Percentiles rank a stretch among this genome's conserved stretches.
These are phyloP conservation scores for Hypomyces rosellus DNA, from an alignment of 2,329 filamentous ascomycete species.

Conservation along the genomic window DNA sequence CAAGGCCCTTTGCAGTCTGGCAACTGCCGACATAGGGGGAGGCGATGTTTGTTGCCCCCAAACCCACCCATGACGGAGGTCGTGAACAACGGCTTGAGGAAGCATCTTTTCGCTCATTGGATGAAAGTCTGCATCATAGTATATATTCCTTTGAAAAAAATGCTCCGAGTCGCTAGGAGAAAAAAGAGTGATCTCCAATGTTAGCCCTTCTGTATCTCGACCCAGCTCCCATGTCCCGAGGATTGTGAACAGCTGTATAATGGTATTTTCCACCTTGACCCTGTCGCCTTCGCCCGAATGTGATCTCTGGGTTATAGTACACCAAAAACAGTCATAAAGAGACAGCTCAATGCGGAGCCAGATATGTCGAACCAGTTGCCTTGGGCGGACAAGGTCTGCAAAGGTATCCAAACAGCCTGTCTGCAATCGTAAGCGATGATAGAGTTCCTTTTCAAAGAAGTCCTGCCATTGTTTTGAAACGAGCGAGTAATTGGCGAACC, in stretches of 20 bases:
- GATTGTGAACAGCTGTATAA: background rate
- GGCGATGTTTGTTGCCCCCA: background rate
- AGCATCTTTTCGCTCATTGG: background rate
- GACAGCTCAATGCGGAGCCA: background rate
- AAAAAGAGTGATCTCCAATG: background rate
- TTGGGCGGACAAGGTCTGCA: background rate
- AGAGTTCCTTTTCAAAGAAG: background rate
- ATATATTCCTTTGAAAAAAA: background rate
- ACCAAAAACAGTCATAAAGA: background rate
- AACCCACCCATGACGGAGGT: background rate
- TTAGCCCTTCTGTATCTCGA: background rate
- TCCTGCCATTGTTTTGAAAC: background rate
- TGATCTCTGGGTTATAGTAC: background rate
- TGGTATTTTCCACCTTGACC: background rate
- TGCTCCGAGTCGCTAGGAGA: background rate
- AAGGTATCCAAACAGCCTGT: background rate
- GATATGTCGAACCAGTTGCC: background rate
- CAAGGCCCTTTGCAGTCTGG: background rate
- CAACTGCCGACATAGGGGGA: background rate
- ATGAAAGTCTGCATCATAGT: background rate
- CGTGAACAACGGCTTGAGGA: background rate
- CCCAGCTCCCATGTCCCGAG: background rate
- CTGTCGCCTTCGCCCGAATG: background rate
- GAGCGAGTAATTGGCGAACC: background rate
- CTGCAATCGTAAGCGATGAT: background rate